Evolutionary conservation across 2,329 filamentous ascomycete genomes (phyloP).

Genomic region (Aspergillus sp.): DNA sequence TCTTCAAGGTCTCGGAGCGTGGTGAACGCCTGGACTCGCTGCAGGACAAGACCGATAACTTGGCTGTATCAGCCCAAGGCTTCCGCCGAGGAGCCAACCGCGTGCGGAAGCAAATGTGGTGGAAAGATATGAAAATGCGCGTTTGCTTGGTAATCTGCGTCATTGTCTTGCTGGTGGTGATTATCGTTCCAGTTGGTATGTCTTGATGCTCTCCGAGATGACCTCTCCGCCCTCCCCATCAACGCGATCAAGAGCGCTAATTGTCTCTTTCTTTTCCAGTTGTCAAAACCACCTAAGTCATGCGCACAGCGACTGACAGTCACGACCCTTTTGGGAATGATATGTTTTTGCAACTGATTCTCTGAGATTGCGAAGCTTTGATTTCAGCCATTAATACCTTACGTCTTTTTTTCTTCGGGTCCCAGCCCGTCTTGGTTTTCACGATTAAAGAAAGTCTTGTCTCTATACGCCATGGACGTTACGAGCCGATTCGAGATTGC

Average conservation of each 20-base stretch:
- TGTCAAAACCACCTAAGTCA: constrained; percentile 45
- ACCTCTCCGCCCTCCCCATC: not conserved
- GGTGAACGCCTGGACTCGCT: constrained; percentile 84
- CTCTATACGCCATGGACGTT: constrained; percentile 28
- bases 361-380: constrained; percentile 30
- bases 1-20: constrained; percentile 93
- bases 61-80: constrained; percentile 87
- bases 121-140: constrained; percentile 99
- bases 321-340: constrained; percentile 32
- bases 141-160: constrained; percentile 92
- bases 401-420: constrained; percentile 34
- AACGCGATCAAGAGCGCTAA: constrained; percentile 15
- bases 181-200: constrained; percentile 89
- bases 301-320: constrained; percentile 25
- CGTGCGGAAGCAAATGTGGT: constrained; percentile 98
- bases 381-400: constrained; percentile 39
- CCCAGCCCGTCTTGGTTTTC: constrained; percentile 32
- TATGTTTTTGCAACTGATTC: constrained; percentile 34
- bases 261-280: constrained; percentile 28
- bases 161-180: constrained; percentile 86
- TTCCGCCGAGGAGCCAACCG: constrained; percentile 96
- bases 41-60: constrained; percentile 89
- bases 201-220: constrained; percentile 14
- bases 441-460: constrained; percentile 29
- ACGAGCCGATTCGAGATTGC: constrained; percentile 26